Base-by-base conservation (phyloP, 371 early-diverging fungal species). In the Mucor circinelloides region DNA sequence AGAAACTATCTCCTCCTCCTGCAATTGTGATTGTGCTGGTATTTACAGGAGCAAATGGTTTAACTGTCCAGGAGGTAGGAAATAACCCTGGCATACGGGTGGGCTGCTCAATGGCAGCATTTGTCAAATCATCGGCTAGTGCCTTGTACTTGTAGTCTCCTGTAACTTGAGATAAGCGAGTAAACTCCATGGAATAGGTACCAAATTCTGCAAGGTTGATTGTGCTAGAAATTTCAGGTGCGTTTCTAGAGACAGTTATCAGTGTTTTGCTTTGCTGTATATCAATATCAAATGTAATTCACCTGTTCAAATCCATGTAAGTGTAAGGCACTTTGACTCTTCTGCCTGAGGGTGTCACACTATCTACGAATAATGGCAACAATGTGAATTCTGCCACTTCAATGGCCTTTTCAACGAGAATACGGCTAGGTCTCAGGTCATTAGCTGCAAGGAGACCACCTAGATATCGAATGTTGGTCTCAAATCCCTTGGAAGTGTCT, bases 101-200 rank as follows among this genome's bases (percentile, higher is more conserved):
- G 1, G 71, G 70, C 32, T 77, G 72, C 17, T 71, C 50, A 15
- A 74, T 63, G 10, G 66, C 70, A 19, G 79, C 73, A 60, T 83
- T 68, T 57, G 85, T 84, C 1, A 92, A 80, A 2, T 82, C 75
- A 69, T 63, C 73, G 62, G 79, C 85, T 67, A 80, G 76, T 36
- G 75, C 48, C n/a, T 85, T 78, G 63, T 89, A 92, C 13, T 70
- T 71, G 17, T 80, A 77, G 61, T 92, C 76, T 0, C 87, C 85
- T 1, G 93, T 90, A 21, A 95, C 71, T 58, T 90, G 79, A 12
- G 89, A 85, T 32, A 98, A 80, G 9, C 89, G 78, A 19, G 90
- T 91, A 70, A 94, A 94, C 74, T 98, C 98, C 54, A 98, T 77
- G 48, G 91, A 76, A 38, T 96, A 79, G 0, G 95, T 89, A 27